A percentile compares a stretch with the other conserved stretches of the same genome.
Conservation (phyloP, 495 filamentous ascomycete genomes). For the Hamigera avellanea region DNA sequence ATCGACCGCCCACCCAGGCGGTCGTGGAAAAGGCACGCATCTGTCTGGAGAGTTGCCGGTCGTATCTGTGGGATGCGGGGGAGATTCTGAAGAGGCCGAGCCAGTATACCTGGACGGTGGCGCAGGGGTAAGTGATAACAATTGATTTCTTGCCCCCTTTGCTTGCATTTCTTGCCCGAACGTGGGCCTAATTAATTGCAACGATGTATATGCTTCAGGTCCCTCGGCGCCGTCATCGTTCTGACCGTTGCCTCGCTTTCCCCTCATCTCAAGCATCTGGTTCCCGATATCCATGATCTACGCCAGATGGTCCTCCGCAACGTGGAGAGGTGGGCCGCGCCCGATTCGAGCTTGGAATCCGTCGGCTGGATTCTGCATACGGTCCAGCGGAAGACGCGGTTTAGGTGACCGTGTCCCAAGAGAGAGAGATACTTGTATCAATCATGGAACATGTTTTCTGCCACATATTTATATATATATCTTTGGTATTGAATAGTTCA, state of each 20-base stretch:
- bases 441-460: too few relatives aligned
- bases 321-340: constrained; percentile 1
- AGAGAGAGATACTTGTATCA: too few relatives aligned
- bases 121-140: constrained; percentile 1
- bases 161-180: background rate
- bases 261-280: background rate
- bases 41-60: constrained; percentile 3
- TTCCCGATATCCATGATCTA: constrained; percentile 2
- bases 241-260: constrained; percentile 1
- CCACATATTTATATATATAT: too few relatives aligned
- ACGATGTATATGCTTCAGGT: background rate
- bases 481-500: too few relatives aligned
- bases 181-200: too few relatives aligned
- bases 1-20: constrained; percentile 7
- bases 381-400: too few relatives aligned
- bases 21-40: constrained; percentile 1
- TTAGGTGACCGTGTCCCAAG: too few relatives aligned
- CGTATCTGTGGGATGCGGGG: constrained; percentile 1
- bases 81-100: background rate
- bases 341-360: constrained; percentile 1
- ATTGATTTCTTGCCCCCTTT: background rate
- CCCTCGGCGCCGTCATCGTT: constrained; percentile 2
- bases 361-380: constrained; percentile 1
- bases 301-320: constrained; percentile 1
- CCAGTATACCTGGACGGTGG: constrained; percentile 3